phyloP scores from a whole-genome alignment of 257 asterid species.

The Solanum corneliomulleri region DNA sequence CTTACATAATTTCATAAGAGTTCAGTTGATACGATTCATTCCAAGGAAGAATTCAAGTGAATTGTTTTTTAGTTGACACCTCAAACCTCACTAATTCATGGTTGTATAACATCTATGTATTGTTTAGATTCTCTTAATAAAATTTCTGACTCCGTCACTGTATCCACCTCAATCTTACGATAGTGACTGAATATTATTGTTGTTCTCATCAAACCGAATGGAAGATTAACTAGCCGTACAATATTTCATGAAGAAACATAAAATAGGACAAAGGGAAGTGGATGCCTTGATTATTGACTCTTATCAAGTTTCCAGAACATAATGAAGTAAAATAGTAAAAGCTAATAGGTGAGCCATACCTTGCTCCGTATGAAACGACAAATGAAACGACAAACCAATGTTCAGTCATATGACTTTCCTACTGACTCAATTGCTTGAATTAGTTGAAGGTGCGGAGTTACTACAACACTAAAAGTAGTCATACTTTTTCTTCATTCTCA shows the following conservation, averaged over 20 bases:
- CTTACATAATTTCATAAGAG: not conserved
- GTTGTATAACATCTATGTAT: not conserved
- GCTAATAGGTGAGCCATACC: not conserved
- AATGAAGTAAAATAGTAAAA: not conserved
- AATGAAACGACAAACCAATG: not conserved
- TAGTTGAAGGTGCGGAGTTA: not conserved
- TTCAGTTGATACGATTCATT: not conserved
- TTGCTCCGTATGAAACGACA: not conserved
- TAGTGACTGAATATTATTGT: not conserved
- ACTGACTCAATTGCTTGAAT: not conserved
- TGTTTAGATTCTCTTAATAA: not conserved
- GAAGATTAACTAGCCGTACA: not conserved
- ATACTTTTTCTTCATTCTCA: not conserved
- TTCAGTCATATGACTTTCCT: not conserved
- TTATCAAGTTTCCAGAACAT: not conserved
- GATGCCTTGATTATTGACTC: not conserved
- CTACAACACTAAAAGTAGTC: not conserved
- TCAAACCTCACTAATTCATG: not conserved
- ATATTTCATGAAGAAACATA: not conserved
- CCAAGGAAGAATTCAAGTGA: not conserved
- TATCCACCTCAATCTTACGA: not conserved
- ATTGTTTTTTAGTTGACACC: not conserved
- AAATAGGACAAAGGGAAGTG: not conserved
- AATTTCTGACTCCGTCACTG: not conserved
- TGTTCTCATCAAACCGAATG: not conserved